Percentiles rank a stretch among this genome's conserved stretches.
Evolutionary conservation across 129 eudicot genomes (phyloP).

Genomic region (Helianthus tuberosus): DNA sequence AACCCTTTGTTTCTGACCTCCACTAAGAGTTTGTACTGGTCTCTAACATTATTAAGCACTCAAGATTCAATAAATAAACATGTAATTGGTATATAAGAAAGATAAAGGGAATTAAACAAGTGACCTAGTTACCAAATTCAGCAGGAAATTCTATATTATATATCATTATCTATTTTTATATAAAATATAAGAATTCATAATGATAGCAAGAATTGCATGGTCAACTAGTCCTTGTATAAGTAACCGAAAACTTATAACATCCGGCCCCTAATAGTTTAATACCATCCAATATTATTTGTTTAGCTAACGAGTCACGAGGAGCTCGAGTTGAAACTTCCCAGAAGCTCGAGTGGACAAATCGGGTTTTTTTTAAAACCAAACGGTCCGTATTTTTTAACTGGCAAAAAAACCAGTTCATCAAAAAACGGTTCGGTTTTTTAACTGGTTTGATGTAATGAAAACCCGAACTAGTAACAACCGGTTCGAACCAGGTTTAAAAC

Average conservation of each 20-base stretch:
- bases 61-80: background rate
- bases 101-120: background rate
- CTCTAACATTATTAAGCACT: slow-evolving; percentile 40
- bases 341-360: too few species aligned
- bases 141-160: background rate
- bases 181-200: background rate
- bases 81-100: background rate
- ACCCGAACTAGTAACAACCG: too few species aligned
- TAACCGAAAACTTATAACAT: background rate
- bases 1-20: slow-evolving; percentile 97
- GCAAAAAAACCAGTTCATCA: too few species aligned
- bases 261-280: too few species aligned
- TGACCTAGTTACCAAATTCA: background rate
- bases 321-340: too few species aligned
- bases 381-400: too few species aligned
- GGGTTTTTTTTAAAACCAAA: too few species aligned
- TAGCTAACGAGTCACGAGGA: too few species aligned
- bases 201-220: background rate
- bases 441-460: too few species aligned
- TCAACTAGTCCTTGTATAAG: background rate
- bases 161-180: background rate
- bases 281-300: too few species aligned
- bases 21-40: slow-evolving; percentile 91
- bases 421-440: too few species aligned
- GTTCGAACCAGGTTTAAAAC: too few species aligned